A percentile compares a stretch with the other conserved stretches of the same genome.
phyloP scores from a whole-genome alignment of 768 basidiomycete genomes.

The Neoboletus magnificus region DNA sequence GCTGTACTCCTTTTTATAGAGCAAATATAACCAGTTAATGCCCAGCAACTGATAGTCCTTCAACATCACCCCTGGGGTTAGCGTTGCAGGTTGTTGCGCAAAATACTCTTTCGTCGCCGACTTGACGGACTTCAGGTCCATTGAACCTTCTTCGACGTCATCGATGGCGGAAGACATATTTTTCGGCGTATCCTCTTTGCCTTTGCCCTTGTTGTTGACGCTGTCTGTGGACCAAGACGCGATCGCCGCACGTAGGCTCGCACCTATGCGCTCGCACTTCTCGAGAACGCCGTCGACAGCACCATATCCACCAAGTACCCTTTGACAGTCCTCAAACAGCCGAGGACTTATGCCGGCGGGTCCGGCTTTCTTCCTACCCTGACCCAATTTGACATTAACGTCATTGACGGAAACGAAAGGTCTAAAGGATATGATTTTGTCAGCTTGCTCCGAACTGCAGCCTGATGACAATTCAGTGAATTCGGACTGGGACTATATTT shows the following conservation, averaged over 20 bases:
- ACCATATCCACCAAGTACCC: conserved; percentile 81
- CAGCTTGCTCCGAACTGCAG: conserved; percentile 78
- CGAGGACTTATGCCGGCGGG: conserved; percentile 82
- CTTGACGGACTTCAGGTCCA: conserved; percentile 51
- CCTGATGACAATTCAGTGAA: conserved; percentile 40
- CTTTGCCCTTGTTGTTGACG: conserved; percentile 36
- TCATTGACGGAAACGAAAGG: conserved; percentile 80
- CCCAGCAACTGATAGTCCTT: conserved; percentile 98
- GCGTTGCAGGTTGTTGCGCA: conserved; percentile 63
- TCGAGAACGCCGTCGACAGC: conserved; percentile 86
- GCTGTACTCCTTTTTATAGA: conserved; percentile 76
- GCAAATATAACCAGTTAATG: conserved; percentile 93
- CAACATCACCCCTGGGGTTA: conserved; percentile 66
- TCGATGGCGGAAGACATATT: conserved; percentile 23
- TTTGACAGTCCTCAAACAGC: conserved; percentile 86
- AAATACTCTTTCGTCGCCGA: conserved; percentile 60
- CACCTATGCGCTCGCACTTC: conserved; percentile 85
- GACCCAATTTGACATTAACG: conserved; percentile 68
- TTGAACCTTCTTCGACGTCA: conserved; percentile 57
- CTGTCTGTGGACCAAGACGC: conserved; percentile 63
- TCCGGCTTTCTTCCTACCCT: conserved; percentile 84
- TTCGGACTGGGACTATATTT: neutral
- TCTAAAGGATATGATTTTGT: conserved; percentile 70
- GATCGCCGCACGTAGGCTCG: conserved; percentile 67
- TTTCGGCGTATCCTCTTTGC: conserved; percentile 32